A percentile compares a stretch with the other conserved stretches of the same genome.
phyloP scores from a whole-genome alignment of 164 flowering plant species.

The Brasenia schreberi region DNA sequence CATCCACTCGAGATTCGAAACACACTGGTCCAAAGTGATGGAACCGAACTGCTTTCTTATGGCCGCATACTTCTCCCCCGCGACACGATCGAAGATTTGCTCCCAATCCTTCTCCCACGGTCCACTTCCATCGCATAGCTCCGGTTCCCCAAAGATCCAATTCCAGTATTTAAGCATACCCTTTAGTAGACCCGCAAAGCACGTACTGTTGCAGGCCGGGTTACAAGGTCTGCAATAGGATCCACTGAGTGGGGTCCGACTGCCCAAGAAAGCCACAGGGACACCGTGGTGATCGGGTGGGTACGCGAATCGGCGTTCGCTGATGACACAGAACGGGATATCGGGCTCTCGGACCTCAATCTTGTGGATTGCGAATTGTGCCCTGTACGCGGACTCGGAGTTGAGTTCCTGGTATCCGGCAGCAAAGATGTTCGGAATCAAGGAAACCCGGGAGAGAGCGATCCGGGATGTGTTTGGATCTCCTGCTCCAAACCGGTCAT shows the following conservation, averaged over 20 bases:
- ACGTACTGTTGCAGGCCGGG: conserved; percentile 40
- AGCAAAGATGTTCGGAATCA: conserved; percentile 55
- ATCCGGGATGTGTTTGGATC: conserved; percentile 46
- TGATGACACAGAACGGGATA: conserved; percentile 74
- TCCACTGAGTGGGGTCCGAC: conserved; percentile 82
- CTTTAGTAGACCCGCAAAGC: conserved; percentile 45
- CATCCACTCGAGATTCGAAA: conserved; percentile 43
- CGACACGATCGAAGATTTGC: conserved; percentile 40
- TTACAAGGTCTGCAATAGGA: conserved; percentile 89
- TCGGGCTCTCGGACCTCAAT: conserved; percentile 26
- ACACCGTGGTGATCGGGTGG: conserved; percentile 69
- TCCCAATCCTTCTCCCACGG: conserved; percentile 88
- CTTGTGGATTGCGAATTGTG: conserved; percentile 46
- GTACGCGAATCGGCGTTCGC: conserved; percentile 51
- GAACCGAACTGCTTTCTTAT: conserved; percentile 25
- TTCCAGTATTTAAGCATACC: conserved; percentile 47
- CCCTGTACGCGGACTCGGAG: conserved; percentile 78
- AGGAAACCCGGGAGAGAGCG: conserved; percentile 84
- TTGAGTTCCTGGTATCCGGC: conserved; percentile 53
- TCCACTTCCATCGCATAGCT: conserved; percentile 67
- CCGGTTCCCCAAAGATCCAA: conserved; percentile 56
- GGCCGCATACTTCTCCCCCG: conserved; percentile 32
- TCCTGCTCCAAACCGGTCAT: conserved; percentile 83
- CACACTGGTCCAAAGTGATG: conserved; percentile 34
- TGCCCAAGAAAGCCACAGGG: conserved; percentile 73